Evolutionary conservation across 108 stramenopile species (phyloP).

Genomic region (Cyclotella kingstonii): DNA sequence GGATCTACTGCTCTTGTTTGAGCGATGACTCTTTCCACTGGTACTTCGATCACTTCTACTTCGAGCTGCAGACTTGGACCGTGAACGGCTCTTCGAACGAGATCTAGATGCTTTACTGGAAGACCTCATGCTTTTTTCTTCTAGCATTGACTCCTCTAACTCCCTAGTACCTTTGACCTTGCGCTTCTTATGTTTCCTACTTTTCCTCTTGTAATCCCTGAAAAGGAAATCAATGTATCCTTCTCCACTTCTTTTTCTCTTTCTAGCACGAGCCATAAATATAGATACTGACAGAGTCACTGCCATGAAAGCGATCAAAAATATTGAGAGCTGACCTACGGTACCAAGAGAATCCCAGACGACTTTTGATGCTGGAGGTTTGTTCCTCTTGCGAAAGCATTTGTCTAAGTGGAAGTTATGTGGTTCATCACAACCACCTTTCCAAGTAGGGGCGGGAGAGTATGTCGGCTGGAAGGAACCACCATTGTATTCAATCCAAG

Average conservation of each 20-base stretch:
- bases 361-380: constrained; percentile 67
- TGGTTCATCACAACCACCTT: constrained; percentile 82
- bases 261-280: constrained; percentile 79
- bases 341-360: constrained; percentile 84
- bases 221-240: constrained; percentile 82
- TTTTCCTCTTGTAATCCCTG: constrained; percentile 65
- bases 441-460: constrained; percentile 86
- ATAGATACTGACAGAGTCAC: constrained; percentile 76
- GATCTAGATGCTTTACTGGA: constrained; percentile 7
- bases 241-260: constrained; percentile 79
- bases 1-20: constrained; percentile 17
- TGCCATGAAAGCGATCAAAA: constrained; percentile 80
- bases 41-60: constrained; percentile 2
- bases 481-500: constrained; percentile 86
- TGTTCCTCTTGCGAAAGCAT: constrained; percentile 72
- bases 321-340: constrained; percentile 76
- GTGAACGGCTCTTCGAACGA: constrained; percentile 23
- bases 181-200: constrained; percentile 47
- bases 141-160: constrained; percentile 65
- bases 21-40: constrained; percentile 1
- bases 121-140: constrained; percentile 21
- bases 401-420: constrained; percentile 82
- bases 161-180: constrained; percentile 41
- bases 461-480: constrained; percentile 76
- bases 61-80: constrained; percentile 6